Conservation (phyloP, 257 asterid species). For the Anisodus tanguticus region DNA sequence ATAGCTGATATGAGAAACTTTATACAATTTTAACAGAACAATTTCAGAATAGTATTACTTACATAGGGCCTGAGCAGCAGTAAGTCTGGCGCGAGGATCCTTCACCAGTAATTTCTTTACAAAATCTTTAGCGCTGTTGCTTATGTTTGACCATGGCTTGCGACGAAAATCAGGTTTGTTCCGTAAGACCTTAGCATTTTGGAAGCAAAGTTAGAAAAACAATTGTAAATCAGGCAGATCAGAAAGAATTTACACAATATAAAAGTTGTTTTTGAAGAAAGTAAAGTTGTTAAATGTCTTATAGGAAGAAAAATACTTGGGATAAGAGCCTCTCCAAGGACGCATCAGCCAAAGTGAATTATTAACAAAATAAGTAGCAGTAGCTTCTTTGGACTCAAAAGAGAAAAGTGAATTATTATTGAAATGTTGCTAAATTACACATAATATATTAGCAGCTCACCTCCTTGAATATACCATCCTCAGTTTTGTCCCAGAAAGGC, state of each 20-base stretch:
- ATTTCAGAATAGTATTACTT: slow-evolving; percentile 39
- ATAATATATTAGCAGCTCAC: slow-evolving; percentile 39
- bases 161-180: slow-evolving; percentile 97
- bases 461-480: slow-evolving; percentile 99
- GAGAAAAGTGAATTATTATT: background rate
- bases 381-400: background rate
- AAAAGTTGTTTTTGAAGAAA: background rate
- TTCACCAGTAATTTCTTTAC: slow-evolving; percentile 87
- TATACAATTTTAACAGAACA: background rate
- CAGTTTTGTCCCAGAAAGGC: slow-evolving; percentile 99
- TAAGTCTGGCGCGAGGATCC: slow-evolving; percentile 96
- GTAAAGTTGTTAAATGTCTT: background rate
- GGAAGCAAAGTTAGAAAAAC: slow-evolving; percentile 12
- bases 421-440: background rate
- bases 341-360: too few relatives aligned
- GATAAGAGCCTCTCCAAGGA: background rate
- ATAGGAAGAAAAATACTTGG: background rate
- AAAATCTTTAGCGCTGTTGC: slow-evolving; percentile 92
- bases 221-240: background rate
- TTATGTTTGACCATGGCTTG: slow-evolving; percentile 96
- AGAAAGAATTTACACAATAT: background rate
- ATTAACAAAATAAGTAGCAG: too few relatives aligned
- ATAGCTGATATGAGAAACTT: background rate
- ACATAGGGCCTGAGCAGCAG: slow-evolving; percentile 99
- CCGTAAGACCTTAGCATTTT: slow-evolving; percentile 61